A percentile compares a stretch with the other conserved stretches of the same genome.
Conservation (phyloP, 345 rosid species). For the Citrus trifoliata region DNA sequence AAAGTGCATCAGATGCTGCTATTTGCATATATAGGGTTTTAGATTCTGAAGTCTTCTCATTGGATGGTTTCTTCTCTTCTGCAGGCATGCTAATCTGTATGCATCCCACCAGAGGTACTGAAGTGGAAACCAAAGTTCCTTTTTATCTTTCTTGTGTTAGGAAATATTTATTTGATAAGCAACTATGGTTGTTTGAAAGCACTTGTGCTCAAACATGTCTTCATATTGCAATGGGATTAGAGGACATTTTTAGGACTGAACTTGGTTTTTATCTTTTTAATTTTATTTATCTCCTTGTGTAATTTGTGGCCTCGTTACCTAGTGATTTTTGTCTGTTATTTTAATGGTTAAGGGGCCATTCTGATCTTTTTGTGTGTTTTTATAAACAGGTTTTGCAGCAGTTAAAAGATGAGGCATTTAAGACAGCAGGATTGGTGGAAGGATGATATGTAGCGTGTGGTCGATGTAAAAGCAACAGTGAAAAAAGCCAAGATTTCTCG, state of each 20-base stretch:
- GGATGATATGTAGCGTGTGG: slow-evolving; percentile 39
- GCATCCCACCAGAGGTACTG: background rate
- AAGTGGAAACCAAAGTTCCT: too few relatives aligned
- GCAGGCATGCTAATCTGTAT: background rate
- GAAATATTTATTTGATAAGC: too few relatives aligned
- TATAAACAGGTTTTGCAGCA: slow-evolving; percentile 47
- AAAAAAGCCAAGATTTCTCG: slow-evolving; percentile 51
- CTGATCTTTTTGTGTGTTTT: background rate
- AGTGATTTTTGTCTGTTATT: background rate
- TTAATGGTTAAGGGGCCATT: slow-evolving; percentile 24
- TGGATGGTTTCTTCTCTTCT: background rate
- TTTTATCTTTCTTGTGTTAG: too few relatives aligned
- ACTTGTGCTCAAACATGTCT: too few relatives aligned
- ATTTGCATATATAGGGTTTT: slow-evolving; percentile 78
- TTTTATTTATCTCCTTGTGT: background rate
- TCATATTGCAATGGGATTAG: too few relatives aligned
- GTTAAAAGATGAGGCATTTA: slow-evolving; percentile 14
- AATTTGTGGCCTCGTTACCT: background rate
- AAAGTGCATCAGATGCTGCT: slow-evolving; percentile 62
- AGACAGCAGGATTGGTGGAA: slow-evolving; percentile 57
- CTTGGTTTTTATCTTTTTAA: too few relatives aligned
- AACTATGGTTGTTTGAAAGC: too few relatives aligned
- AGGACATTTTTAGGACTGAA: too few relatives aligned
- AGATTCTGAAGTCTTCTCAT: background rate
- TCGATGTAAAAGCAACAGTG: slow-evolving; percentile 56